Conservation (phyloP, 2,329 filamentous ascomycete species). For the Ramularia collo-cygni region DNA sequence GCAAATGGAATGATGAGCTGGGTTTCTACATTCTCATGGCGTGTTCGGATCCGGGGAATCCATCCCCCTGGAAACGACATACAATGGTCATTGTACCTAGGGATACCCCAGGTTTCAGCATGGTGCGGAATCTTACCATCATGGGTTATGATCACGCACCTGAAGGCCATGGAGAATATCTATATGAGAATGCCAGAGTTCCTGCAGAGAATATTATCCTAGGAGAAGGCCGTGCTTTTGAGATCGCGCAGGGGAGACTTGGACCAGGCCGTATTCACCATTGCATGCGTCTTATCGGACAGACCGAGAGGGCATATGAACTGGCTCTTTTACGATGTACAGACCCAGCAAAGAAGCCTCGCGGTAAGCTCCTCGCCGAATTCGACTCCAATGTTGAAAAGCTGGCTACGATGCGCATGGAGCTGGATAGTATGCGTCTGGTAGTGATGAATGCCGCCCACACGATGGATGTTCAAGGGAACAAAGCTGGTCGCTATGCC, state of each 20-base stretch:
- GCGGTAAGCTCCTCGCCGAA: constrained; percentile 74
- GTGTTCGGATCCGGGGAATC: constrained; percentile 70
- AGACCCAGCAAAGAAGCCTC: constrained; percentile 80
- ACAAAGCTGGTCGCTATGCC: constrained; percentile 80
- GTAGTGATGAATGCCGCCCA: constrained; percentile 88
- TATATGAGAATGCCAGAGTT: constrained; percentile 80
- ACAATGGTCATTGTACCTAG: constrained; percentile 88
- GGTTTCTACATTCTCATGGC: constrained; percentile 92
- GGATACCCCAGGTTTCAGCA: constrained; percentile 75
- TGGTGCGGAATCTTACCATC: constrained; percentile 84
- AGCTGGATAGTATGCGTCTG: constrained; percentile 83
- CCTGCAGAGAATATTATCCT: constrained; percentile 77
- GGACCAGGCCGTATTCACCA: constrained; percentile 94
- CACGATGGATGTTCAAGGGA: constrained; percentile 79
- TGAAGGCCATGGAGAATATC: constrained; percentile 88
- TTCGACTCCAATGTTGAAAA: constrained; percentile 93
- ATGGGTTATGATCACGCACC: constrained; percentile 96
- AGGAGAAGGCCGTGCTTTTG: constrained; percentile 89
- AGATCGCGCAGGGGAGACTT: constrained; percentile 95
- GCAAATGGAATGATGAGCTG: constrained; percentile 85
- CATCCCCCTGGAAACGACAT: constrained; percentile 77
- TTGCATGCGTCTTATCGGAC: constrained; percentile 87
- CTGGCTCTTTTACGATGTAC: constrained; percentile 92
- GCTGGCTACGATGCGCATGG: constrained; percentile 81
- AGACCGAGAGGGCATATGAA: constrained; percentile 79